phyloP scores from a whole-genome alignment of 768 basidiomycete genomes.

The Rhodotorula sphaerocarpa region DNA sequence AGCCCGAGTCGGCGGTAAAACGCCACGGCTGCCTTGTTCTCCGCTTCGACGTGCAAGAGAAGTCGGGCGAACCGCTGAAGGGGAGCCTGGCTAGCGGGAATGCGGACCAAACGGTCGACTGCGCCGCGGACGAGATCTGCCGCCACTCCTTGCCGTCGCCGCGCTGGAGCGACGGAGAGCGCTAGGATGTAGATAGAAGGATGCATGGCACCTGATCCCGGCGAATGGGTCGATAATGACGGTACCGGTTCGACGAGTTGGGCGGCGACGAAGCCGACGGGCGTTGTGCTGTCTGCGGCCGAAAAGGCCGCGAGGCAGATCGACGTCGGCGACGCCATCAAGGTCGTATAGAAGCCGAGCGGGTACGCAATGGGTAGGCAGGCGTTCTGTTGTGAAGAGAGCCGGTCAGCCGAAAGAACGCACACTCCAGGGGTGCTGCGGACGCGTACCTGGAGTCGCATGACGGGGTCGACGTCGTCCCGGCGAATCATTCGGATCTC shows the following conservation, averaged over 20 bases:
- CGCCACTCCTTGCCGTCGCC: background rate
- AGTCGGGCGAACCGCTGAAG: background rate
- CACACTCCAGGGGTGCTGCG: no score
- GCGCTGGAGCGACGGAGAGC: slow-evolving; percentile 5
- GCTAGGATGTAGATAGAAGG: slow-evolving; percentile 6
- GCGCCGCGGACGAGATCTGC: background rate
- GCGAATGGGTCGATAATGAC: background rate
- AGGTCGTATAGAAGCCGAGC: slow-evolving; percentile 12
- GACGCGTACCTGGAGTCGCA: slow-evolving; percentile 10
- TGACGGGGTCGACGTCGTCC: slow-evolving; percentile 6
- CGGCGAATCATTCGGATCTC: background rate
- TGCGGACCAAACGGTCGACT: background rate
- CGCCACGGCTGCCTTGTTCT: background rate
- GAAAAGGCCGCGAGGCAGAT: slow-evolving; percentile 17
- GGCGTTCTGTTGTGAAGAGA: background rate
- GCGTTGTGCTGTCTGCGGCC: background rate
- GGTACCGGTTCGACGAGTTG: background rate
- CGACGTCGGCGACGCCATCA: slow-evolving; percentile 11
- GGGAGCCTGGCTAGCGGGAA: background rate
- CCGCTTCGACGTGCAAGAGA: slow-evolving; percentile 14
- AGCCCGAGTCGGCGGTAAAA: slow-evolving; percentile 9
- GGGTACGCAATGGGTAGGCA: slow-evolving; percentile 16
- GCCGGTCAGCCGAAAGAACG: background rate
- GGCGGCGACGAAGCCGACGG: slow-evolving; percentile 6
- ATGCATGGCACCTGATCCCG: background rate